A percentile compares a stretch with the other conserved stretches of the same genome.
These are phyloP conservation scores for Phytophthora uliginosa DNA, from an alignment of 352 stramenopile species.

Conservation along the genomic window DNA sequence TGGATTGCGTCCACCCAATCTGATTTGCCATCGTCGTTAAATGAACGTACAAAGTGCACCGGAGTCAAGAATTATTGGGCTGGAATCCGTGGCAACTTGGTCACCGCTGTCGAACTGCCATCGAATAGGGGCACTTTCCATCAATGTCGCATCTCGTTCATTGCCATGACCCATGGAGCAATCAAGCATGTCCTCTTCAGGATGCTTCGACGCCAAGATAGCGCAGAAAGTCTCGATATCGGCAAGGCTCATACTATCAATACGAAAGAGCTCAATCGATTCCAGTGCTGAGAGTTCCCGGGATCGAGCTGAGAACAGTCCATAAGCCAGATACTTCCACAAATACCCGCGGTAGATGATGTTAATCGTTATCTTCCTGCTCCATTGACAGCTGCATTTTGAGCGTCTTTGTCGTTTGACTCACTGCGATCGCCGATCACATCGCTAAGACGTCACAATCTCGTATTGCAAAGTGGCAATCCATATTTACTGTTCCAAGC, in stretches of 20 bases:
- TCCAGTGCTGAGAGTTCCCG: neutral
- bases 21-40: neutral
- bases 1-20: neutral
- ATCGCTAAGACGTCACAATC: neutral
- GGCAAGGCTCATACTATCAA: neutral
- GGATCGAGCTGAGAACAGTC: neutral
- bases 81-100: neutral
- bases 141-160: neutral
- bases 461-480: neutral
- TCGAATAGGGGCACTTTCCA: neutral
- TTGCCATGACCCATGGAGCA: neutral
- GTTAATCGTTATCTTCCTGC: neutral
- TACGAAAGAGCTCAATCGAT: neutral
- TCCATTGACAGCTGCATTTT: neutral
- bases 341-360: neutral
- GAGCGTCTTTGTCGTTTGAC: neutral
- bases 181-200: neutral
- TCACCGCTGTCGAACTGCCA: neutral
- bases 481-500: neutral
- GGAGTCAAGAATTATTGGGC: neutral
- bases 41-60: neutral
- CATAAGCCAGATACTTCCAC: conserved; percentile 1
- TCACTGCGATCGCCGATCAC: neutral
- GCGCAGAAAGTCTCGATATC: neutral
- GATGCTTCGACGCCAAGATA: neutral